Evolutionary conservation across 2,329 filamentous ascomycete genomes (phyloP).

Genomic region (Aaosphaeria pasadenensis): DNA sequence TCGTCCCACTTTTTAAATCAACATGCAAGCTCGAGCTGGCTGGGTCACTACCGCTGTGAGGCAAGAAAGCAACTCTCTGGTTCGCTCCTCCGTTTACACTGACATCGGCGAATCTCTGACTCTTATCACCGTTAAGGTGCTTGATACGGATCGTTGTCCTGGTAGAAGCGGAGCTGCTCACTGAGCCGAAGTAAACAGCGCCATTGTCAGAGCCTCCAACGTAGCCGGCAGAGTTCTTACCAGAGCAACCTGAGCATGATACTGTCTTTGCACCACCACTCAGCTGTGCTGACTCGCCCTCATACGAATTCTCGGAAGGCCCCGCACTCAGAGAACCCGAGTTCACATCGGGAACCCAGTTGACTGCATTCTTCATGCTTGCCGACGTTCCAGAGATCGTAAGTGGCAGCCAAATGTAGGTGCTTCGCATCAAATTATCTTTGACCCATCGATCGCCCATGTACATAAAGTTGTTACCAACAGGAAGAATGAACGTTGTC

Average conservation of each 20-base stretch:
- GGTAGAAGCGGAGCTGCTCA: slow-evolving; percentile 45
- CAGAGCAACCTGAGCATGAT: slow-evolving; percentile 53
- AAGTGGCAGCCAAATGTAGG: slow-evolving; percentile 65
- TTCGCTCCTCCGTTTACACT: slow-evolving; percentile 52
- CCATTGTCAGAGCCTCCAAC: slow-evolving; percentile 46
- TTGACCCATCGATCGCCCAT: slow-evolving; percentile 66
- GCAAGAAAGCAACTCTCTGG: slow-evolving; percentile 55
- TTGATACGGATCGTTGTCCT: slow-evolving; percentile 54
- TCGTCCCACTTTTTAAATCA: slow-evolving; percentile 48
- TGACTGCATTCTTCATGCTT: slow-evolving; percentile 50
- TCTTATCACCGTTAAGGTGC: slow-evolving; percentile 55
- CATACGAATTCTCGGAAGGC: slow-evolving; percentile 47
- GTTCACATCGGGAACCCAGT: slow-evolving; percentile 51
- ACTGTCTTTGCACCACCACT: slow-evolving; percentile 46
- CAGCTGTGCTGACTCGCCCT: slow-evolving; percentile 51
- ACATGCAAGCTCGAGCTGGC: slow-evolving; percentile 49
- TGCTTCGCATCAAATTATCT: slow-evolving; percentile 57
- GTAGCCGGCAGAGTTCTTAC: slow-evolving; percentile 49
- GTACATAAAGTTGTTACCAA: slow-evolving; percentile 52
- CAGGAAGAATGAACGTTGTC: slow-evolving; percentile 56
- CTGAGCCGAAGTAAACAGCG: slow-evolving; percentile 46
- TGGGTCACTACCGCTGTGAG: slow-evolving; percentile 45
- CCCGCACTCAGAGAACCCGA: slow-evolving; percentile 45
- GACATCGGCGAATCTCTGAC: slow-evolving; percentile 53
- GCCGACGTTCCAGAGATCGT: slow-evolving; percentile 52